These are phyloP conservation scores for Tylopilus plumbeoviolaceoides DNA, from an alignment of 768 basidiomycete genomes.

Conservation along the genomic window DNA sequence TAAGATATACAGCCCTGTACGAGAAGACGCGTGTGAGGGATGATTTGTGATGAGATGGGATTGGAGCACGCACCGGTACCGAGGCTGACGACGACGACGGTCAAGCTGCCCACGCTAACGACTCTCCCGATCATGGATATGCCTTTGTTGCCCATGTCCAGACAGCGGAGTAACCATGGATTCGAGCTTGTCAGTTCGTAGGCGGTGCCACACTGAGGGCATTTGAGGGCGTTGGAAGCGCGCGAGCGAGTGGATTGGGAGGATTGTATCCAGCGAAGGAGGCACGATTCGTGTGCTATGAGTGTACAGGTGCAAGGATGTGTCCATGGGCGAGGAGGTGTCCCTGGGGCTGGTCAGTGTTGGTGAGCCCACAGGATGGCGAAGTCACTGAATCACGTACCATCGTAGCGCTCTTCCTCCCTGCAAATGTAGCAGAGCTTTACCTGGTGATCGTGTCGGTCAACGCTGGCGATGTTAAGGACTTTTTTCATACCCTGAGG, in stretches of 20 bases:
- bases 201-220: slow-evolving; percentile 67
- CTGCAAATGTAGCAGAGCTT: slow-evolving; percentile 81
- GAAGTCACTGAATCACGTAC: slow-evolving; percentile 15
- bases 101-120: slow-evolving; percentile 48
- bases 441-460: slow-evolving; percentile 34
- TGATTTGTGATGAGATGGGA: neutral
- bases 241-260: slow-evolving; percentile 57
- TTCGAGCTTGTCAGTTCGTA: slow-evolving; percentile 69
- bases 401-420: slow-evolving; percentile 60
- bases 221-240: slow-evolving; percentile 63
- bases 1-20: slow-evolving; percentile 42
- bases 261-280: slow-evolving; percentile 75
- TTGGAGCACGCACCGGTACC: slow-evolving; percentile 50
- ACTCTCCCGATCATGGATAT: slow-evolving; percentile 50
- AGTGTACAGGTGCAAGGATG: slow-evolving; percentile 82
- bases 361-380: neutral
- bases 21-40: slow-evolving; percentile 8
- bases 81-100: slow-evolving; percentile 49
- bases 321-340: slow-evolving; percentile 59
- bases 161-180: slow-evolving; percentile 45
- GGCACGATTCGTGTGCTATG: slow-evolving; percentile 74
- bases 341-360: slow-evolving; percentile 35
- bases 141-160: slow-evolving; percentile 48
- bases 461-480: neutral
- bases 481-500: slow-evolving; percentile 25